phyloP scores from a whole-genome alignment of 768 basidiomycete species.

The Pleurotus eryngii region DNA sequence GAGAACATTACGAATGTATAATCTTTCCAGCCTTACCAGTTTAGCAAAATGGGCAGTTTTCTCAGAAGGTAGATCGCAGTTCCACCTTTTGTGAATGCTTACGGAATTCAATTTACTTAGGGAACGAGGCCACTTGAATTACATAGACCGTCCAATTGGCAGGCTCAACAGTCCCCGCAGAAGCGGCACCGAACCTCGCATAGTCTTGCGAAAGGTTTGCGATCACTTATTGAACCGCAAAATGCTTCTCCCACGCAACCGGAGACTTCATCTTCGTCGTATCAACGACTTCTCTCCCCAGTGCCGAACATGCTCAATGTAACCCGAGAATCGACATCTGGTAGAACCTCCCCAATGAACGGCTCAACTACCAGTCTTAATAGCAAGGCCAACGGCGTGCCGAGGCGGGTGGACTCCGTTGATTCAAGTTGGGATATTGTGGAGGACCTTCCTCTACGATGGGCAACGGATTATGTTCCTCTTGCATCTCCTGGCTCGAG shows the following conservation, averaged over 20 bases:
- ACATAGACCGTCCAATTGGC: constrained; percentile 46
- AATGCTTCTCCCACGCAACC: constrained; percentile 17
- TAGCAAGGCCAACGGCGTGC: background rate
- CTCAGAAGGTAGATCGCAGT: constrained; percentile 52
- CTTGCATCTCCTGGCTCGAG: constrained; percentile 69
- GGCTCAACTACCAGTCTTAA: background rate
- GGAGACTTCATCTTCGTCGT: constrained; percentile 22
- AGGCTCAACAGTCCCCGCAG: constrained; percentile 44
- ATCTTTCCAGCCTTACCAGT: constrained; percentile 67
- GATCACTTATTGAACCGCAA: constrained; percentile 39
- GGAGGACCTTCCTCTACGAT: constrained; percentile 70
- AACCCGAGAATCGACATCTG: background rate
- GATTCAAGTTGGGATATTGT: constrained; percentile 71
- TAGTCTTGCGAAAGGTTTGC: constrained; percentile 57
- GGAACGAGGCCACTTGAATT: constrained; percentile 61
- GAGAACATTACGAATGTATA: constrained; percentile 77
- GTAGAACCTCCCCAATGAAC: background rate
- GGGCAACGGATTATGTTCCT: constrained; percentile 86
- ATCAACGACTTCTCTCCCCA: constrained; percentile 31
- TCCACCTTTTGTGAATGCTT: background rate
- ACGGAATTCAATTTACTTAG: constrained; percentile 25
- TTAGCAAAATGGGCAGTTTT: constrained; percentile 69
- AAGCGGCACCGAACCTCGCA: constrained; percentile 51
- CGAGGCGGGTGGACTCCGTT: constrained; percentile 20
- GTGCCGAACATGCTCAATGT: constrained; percentile 11